Evolutionary conservation across 768 basidiomycete species (phyloP), one percentile per base, ranked within the genome.

Genomic region (Podaxis sp.): DNA sequence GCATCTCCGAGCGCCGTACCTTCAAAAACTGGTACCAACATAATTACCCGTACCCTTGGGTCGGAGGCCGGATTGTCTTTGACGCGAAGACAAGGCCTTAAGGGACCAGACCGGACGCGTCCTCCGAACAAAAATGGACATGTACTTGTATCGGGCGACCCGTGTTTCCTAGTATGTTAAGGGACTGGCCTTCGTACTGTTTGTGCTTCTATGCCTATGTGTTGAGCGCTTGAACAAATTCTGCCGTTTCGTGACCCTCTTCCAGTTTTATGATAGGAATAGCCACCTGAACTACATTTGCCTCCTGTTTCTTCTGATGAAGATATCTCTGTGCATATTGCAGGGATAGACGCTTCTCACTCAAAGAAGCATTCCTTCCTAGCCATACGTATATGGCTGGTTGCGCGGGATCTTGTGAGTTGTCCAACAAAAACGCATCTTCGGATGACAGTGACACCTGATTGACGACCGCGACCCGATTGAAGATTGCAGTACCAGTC

Each of bases 1-100:
- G 88, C 28, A 82, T 96, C 44, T 85, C 90, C 0, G 88, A 87
- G 64, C 79, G 95, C 47, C 80, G 84, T 53, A 81, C 87, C 2
- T 71, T 96, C 69, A 81, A 92, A 60, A 99, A 98, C 77, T 98
- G 88, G 84, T 95, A 93, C 72, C 93, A 95, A 73, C 80, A 84
- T 64, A 93, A 90, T 69, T 98, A 99, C 64, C 87, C 89, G 0
- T 98, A 91, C 71, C 77, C 94, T 2, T 98, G 94, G 87, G 79
- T 88, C 55, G 91, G 93, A 18, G 97, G 82, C 4, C 76, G 83
- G 13, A 69, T 84, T 53, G 82, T 69, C n/a, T 84, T 82, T 63
- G 80, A 82, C 44, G n/a, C 18, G 6, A 47, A 53, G 13, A 16
- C 23, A 53, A 57, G 14, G 11, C 32, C 16, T 16, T 38, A 32